Percentiles rank a stretch among this genome's conserved stretches.
Evolutionary conservation across 2,329 filamentous ascomycete genomes (phyloP).

Genomic region (Chaetomiaceae sp.): DNA sequence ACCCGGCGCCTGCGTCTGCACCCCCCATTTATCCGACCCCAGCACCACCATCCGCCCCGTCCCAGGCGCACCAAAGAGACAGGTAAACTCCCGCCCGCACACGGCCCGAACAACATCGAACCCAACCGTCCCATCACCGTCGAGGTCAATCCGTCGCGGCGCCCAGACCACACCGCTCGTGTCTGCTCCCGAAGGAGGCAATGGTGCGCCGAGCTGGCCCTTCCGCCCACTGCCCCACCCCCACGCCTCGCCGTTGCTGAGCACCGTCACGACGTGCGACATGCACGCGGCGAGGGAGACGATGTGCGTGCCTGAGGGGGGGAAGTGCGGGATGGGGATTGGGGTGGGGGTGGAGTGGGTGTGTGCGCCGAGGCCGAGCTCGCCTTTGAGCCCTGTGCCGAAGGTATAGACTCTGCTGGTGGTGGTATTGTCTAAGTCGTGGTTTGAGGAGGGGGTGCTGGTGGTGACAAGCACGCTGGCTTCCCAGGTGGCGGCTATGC

Average conservation of each 20-base stretch:
- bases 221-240: slow-evolving; percentile 88
- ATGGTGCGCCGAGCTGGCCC: slow-evolving; percentile 65
- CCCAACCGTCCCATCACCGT: slow-evolving; percentile 29
- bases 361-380: slow-evolving; percentile 58
- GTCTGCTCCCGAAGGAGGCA: no score
- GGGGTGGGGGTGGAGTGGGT: slow-evolving; percentile 44
- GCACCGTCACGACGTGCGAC: slow-evolving; percentile 67
- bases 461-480: slow-evolving; percentile 55
- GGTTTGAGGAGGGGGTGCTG: slow-evolving; percentile 31
- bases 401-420: slow-evolving; percentile 52
- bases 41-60: slow-evolving; percentile 60
- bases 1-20: slow-evolving; percentile 52
- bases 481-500: slow-evolving; percentile 72
- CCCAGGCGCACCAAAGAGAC: slow-evolving; percentile 52
- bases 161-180: slow-evolving; percentile 43
- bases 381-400: slow-evolving; percentile 64
- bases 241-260: slow-evolving; percentile 70
- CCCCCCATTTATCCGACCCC: slow-evolving; percentile 68
- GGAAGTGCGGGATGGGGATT: slow-evolving; percentile 54
- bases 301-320: slow-evolving; percentile 52
- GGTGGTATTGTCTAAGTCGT: slow-evolving; percentile 29
- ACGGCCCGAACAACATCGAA: slow-evolving; percentile 63
- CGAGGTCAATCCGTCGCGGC: slow-evolving; percentile 53
- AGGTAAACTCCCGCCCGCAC: slow-evolving; percentile 83
- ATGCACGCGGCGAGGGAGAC: slow-evolving; percentile 65